These are phyloP conservation scores for Fallopia convolvulus DNA, from an alignment of 148 eudicot genomes.

Conservation along the genomic window DNA sequence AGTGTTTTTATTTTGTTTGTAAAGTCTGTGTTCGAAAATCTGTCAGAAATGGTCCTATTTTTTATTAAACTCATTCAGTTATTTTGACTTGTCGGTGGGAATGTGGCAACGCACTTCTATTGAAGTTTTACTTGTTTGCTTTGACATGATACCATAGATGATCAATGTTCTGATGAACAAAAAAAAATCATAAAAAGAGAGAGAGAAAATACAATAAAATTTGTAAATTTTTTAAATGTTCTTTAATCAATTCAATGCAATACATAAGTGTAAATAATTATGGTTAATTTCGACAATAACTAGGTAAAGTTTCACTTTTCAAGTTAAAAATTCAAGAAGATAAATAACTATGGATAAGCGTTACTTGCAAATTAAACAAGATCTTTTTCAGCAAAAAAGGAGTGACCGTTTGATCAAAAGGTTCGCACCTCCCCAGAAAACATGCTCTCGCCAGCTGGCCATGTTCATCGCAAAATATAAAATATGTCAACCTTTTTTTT, in stretches of 20 bases:
- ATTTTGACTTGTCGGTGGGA: background rate
- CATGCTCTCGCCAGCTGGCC: conserved; percentile 10
- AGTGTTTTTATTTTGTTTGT: background rate
- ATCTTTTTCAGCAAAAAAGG: background rate
- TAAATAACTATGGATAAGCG: background rate
- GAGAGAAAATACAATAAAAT: no score
- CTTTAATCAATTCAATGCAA: no score
- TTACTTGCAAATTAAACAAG: background rate
- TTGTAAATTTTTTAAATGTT: no score
- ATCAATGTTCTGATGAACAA: no score
- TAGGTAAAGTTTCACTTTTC: no score
- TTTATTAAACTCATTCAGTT: background rate
- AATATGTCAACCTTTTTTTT: background rate
- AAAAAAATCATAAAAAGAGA: no score
- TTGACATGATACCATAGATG: no score
- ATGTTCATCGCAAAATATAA: conserved; percentile 7
- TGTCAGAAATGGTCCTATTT: no score
- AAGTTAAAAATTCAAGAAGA: background rate
- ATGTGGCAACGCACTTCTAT: no score
- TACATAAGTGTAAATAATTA: no score
- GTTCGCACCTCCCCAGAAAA: background rate
- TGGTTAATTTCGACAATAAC: no score
- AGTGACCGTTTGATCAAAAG: background rate
- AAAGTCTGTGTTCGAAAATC: background rate
- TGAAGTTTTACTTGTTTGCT: no score